phyloP scores from a whole-genome alignment of 352 stramenopile species.

The Globisporangium cylindrosporum region DNA sequence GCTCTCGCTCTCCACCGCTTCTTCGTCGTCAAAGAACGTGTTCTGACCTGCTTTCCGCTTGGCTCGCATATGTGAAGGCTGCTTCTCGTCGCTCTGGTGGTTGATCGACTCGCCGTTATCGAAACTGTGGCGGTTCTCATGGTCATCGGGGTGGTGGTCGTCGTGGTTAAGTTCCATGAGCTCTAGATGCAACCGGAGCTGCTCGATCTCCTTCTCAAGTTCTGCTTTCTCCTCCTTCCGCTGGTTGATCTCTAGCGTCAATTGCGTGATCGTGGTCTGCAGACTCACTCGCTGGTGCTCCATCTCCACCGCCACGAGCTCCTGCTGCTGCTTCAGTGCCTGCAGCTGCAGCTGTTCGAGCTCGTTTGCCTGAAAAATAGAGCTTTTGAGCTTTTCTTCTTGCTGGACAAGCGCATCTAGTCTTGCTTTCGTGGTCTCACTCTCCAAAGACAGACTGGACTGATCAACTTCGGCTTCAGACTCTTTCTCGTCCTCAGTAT shows the following conservation, averaged over 20 bases:
- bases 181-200: conserved; percentile 54
- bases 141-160: neutral
- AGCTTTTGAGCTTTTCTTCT: neutral
- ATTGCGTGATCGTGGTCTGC: conserved; percentile 22
- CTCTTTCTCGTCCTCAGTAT: neutral
- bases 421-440: neutral
- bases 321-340: conserved; percentile 16
- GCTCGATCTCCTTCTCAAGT: conserved; percentile 65
- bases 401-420: neutral
- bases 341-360: conserved; percentile 24
- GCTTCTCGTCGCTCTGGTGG: conserved; percentile 10
- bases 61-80: neutral
- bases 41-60: conserved; percentile 1
- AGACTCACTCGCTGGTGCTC: conserved; percentile 21
- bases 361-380: neutral
- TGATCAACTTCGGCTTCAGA: neutral
- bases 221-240: conserved; percentile 38
- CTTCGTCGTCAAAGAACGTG: conserved; percentile 19
- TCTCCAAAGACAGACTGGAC: neutral
- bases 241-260: conserved; percentile 37
- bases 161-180: conserved; percentile 34
- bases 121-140: neutral
- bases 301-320: conserved; percentile 14
- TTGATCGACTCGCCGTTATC: conserved; percentile 5
- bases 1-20: conserved; percentile 15